phyloP scores from a whole-genome alignment of 176 grass and related monocot genomes.

The Oryza punctata region DNA sequence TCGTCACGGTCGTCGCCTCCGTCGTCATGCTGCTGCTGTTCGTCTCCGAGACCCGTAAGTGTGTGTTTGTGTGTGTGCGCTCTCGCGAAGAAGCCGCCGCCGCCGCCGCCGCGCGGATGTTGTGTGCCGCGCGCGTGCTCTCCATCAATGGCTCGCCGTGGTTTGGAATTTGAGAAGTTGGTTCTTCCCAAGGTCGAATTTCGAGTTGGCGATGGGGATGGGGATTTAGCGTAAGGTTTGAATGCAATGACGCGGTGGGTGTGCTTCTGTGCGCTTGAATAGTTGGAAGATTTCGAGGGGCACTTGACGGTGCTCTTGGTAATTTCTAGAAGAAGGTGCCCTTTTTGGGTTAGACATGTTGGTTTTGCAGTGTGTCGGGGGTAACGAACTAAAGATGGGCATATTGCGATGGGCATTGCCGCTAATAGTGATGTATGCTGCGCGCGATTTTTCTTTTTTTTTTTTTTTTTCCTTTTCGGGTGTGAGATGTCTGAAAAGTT shows the following conservation, averaged over 20 bases:
- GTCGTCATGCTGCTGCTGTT: slow-evolving; percentile 86
- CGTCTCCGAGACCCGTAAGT: slow-evolving; percentile 92
- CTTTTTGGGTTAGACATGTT: neutral
- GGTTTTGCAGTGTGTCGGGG: neutral
- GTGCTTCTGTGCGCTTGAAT: neutral
- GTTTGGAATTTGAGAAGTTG: neutral
- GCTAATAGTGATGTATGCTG: neutral
- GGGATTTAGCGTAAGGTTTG: neutral
- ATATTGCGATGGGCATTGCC: neutral
- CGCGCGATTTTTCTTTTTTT: neutral
- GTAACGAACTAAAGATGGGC: neutral
- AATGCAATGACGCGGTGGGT: neutral
- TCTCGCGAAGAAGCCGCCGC: neutral
- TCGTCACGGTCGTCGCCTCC: slow-evolving; percentile 82
- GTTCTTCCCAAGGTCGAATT: neutral
- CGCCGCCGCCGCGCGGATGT: neutral
- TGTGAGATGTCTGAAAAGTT: neutral
- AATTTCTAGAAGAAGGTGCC: neutral
- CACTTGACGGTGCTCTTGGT: neutral
- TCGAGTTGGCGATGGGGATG: neutral
- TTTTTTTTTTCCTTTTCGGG: neutral
- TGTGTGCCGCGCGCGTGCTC: neutral
- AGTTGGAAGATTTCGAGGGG: neutral
- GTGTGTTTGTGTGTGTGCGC: no score
- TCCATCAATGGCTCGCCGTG: neutral